Conservation (phyloP, 805 yeast species). For the Vanderwaltozyma tropicalis region DNA sequence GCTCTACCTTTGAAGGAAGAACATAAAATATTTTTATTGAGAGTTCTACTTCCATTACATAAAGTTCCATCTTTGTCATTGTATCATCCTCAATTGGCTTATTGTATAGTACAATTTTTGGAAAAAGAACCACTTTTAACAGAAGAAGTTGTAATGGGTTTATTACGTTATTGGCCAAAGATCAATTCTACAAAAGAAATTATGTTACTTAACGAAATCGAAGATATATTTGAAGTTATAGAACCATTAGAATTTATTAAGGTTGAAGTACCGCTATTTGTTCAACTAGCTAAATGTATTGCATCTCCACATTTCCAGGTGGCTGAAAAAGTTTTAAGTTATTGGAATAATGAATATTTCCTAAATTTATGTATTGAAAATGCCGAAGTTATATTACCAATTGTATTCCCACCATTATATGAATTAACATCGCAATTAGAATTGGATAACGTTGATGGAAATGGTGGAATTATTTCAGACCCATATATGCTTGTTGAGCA, state of each 20-base stretch:
- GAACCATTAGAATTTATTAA: conserved; percentile 87
- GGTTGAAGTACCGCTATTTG: conserved; percentile 86
- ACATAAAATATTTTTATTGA: conserved; percentile 79
- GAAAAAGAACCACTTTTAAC: conserved; percentile 90
- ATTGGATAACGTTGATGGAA: conserved; percentile 19
- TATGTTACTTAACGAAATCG: conserved; percentile 90
- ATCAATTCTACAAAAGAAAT: conserved; percentile 90
- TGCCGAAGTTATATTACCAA: conserved; percentile 86
- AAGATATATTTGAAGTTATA: conserved; percentile 92
- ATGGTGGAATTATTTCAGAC: conserved; percentile 21
- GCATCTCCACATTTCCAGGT: conserved; percentile 95
- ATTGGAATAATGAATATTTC: conserved; percentile 92
- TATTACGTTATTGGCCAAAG: conserved; percentile 93
- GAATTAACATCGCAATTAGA: conserved; percentile 53
- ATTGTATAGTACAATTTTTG: conserved; percentile 90
- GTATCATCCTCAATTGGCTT: conserved; percentile 94
- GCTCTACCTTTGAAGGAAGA: conserved; percentile 96
- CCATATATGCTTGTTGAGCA: conserved; percentile 31
- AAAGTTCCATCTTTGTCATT: conserved; percentile 79
- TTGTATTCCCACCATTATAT: conserved; percentile 79
- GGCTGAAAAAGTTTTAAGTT: conserved; percentile 85
- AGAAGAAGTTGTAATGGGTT: conserved; percentile 92
- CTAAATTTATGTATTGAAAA: conserved; percentile 82
- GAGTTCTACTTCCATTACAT: conserved; percentile 86
- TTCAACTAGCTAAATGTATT: conserved; percentile 88